A percentile compares a stretch with the other conserved stretches of the same genome.
Conservation (phyloP, 768 basidiomycete genomes). For the Clavaria fumosa region DNA sequence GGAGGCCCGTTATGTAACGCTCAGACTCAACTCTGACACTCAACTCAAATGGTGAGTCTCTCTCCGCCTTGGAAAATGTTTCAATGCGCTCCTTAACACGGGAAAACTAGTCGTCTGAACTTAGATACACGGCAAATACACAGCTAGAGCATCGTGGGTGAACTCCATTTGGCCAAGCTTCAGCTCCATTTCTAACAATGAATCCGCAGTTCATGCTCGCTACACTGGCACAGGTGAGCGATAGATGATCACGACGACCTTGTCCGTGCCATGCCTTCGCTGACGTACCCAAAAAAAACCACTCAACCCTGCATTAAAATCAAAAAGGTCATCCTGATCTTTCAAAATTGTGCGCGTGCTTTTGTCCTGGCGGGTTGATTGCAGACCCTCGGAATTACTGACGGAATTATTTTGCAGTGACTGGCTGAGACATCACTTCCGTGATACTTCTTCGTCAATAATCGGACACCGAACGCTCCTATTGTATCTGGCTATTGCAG, state of each 20-base stretch:
- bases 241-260: background rate
- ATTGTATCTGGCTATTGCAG: constrained; percentile 83
- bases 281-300: too few relatives aligned
- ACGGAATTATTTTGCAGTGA: too few relatives aligned
- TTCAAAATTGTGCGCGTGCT: constrained; percentile 71
- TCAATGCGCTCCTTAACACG: background rate
- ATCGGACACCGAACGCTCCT: constrained; percentile 78
- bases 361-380: background rate
- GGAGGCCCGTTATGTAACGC: background rate
- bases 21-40: background rate
- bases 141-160: constrained; percentile 85
- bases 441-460: constrained; percentile 88
- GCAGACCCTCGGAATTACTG: constrained; percentile 1
- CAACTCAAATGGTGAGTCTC: background rate
- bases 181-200: constrained; percentile 8
- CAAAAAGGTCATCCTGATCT: constrained; percentile 97
- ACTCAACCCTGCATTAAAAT: too few relatives aligned
- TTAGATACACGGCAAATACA: constrained; percentile 91
- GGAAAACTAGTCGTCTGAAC: constrained; percentile 11
- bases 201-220: constrained; percentile 69
- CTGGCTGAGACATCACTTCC: constrained; percentile 95
- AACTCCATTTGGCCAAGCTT: constrained; percentile 3
- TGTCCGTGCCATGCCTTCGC: too few relatives aligned
- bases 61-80: background rate
- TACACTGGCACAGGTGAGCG: constrained; percentile 86